These are phyloP conservation scores for Elaeis oleifera DNA, from an alignment of 202 grass and related monocot genomes.

Conservation along the genomic window DNA sequence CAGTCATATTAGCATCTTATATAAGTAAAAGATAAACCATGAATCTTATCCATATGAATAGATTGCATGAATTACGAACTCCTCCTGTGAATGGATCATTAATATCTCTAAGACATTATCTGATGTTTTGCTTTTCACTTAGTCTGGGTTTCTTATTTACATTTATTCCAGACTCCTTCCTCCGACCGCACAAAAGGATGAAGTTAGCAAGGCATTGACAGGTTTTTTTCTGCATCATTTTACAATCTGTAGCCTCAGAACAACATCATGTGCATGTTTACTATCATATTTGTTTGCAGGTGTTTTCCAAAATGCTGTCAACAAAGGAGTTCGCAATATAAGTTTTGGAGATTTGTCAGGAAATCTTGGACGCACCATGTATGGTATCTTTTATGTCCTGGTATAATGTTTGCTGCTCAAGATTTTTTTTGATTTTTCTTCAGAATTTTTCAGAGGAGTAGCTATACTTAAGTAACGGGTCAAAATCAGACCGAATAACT, in stretches of 20 bases:
- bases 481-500: no score
- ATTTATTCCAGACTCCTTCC: constrained; percentile 73
- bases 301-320: constrained; percentile 96
- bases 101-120: background rate
- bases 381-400: constrained; percentile 22
- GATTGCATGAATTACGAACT: no score
- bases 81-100: background rate
- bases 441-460: no score
- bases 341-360: constrained; percentile 96
- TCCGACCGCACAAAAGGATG: constrained; percentile 80
- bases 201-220: constrained; percentile 96
- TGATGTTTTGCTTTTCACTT: background rate
- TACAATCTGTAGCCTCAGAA: background rate
- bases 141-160: background rate
- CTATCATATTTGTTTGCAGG: constrained; percentile 37
- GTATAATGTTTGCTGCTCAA: no score
- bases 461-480: no score
- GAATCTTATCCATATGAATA: no score
- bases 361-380: constrained; percentile 95
- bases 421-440: no score
- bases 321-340: constrained; percentile 90
- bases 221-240: constrained; percentile 31
- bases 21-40: no score
- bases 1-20: no score
- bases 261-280: background rate